Evolutionary conservation across 768 basidiomycete genomes (phyloP), one percentile per base, ranked within the genome.

Genomic region (Xanthoconium stramineum): DNA sequence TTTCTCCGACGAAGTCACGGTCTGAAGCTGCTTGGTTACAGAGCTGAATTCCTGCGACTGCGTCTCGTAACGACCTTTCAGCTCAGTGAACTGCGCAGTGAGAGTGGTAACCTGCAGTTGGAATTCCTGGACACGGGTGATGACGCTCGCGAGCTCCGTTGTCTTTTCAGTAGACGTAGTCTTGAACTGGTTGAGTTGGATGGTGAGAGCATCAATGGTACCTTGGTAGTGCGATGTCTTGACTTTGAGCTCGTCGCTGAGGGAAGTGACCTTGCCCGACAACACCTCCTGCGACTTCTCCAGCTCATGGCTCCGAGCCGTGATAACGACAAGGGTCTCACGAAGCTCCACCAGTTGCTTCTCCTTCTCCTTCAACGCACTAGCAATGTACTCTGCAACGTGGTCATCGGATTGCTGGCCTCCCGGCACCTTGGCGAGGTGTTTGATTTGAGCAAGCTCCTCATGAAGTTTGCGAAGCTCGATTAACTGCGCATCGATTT

Each of bases 301-400:
- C 28, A 60, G 39, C n/a, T 49, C 47, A 1, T 39, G 35, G 6
- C 53, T 50, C 44, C 44, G 51, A 50, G 58, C 42, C 14, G 48
- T 52, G 13, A 44, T 20, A 2, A 2, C 19, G 3, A 14, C 32
- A 13, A 61, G 45, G 15, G 47, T 44, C 12, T 11, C 19, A 36
- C 52, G 48, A 53, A 61, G 61, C n/a, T 50, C 40, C 10, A 35
- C 30, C 20, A 59, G 44, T n/a, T 44, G 10, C 13, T 48, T 30
- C 8, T 50, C 32, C 43, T 50, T 58, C 20, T 50, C 24, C 19
- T 48, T 19, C 47, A 53, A 9, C 3, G 32, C 47, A 14, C 1
- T 2, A 17, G 35, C 24, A n/a, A 59, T 45, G 10, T 30, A 24
- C 19, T 47, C 11, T 9, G 48, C 10, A 30, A 55, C 38, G 2